Conservation (phyloP, 306 rosid genomes). For the Morella rubra region DNA sequence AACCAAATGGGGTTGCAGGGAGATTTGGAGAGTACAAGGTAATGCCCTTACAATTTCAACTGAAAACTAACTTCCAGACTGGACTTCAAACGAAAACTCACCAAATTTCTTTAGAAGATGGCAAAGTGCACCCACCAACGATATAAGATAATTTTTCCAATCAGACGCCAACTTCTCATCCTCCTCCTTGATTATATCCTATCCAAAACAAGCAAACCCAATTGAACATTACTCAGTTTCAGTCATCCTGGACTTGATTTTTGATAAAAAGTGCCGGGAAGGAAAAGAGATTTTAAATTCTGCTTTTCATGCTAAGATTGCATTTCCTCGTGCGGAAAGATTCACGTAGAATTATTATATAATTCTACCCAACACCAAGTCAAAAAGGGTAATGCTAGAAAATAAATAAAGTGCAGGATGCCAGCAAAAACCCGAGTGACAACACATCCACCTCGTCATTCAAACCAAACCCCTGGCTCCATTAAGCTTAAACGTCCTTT, state of each 20-base stretch:
- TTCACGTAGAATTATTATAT: not conserved
- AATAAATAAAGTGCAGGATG: not conserved
- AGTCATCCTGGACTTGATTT: constrained; percentile 1
- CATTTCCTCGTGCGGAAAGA: not conserved
- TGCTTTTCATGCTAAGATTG: not conserved
- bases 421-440: not conserved
- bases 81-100: constrained; percentile 27
- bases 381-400: not conserved
- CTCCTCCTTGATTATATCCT: constrained; percentile 48
- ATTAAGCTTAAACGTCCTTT: not conserved
- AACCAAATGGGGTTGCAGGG: not conserved
- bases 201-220: constrained; percentile 22
- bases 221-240: constrained; percentile 3
- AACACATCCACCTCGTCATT: not conserved
- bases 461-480: not conserved
- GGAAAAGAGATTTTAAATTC: not conserved
- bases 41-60: not conserved
- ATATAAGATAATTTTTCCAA: constrained; percentile 41
- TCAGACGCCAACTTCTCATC: constrained; percentile 51
- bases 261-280: not conserved
- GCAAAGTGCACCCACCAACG: constrained; percentile 61
- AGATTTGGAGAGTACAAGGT: not conserved
- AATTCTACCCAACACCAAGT: not conserved
- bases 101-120: constrained; percentile 73
- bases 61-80: constrained; percentile 2